Base-by-base conservation (phyloP, 495 filamentous ascomycete species). In the Aspergillus saccharolyticus region DNA sequence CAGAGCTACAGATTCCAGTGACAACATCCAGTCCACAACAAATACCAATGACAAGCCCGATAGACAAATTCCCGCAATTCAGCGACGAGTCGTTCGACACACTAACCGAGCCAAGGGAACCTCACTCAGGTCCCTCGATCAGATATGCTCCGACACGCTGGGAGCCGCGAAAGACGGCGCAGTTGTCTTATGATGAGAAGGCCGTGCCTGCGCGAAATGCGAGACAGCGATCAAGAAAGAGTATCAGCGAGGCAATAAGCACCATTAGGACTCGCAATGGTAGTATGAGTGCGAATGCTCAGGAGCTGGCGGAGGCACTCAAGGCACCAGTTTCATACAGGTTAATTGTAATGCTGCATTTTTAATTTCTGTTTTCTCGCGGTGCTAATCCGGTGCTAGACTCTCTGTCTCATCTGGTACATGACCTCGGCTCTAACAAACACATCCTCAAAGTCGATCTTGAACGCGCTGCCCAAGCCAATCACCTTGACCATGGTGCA, bases 381-480 rank as follows among this genome's bases (percentile, higher is more conserved):
- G 47, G 25, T 42, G 62, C 58, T 70, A 24, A 67, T 55, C 25
- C 48, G 16, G 59, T 33, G 15, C 22, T 70, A 96, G 91, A 70
- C 79, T 42, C 84, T 96, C 39, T 96, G 91, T 71, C 66, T 90
- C 47, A 74, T 90, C 63, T 97, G 94, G 94, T 99, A 97, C 72
- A 79, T 89, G 71, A 91, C 90, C 28, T 97, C 94, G 24, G 93
- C 94, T 51, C 75, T 97, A 59, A 96, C 94, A 56, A 99, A 97
- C 72, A 96, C 91, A 0, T 97, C 95, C 54, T 97, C 94, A 42
- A 97, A 97, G 75, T 87, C 92, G 10, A 97, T 99, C 66, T 81
- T 99, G 56, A 97, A 91, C 63, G 87, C 91, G 33, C 91, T 97
- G 58, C 85, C 89, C 30, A 90, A 88, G 69, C 95, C 94, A 12